These are phyloP conservation scores for Aureobasidium zeae DNA, from an alignment of 2,329 filamentous ascomycete species.

Conservation along the genomic window DNA sequence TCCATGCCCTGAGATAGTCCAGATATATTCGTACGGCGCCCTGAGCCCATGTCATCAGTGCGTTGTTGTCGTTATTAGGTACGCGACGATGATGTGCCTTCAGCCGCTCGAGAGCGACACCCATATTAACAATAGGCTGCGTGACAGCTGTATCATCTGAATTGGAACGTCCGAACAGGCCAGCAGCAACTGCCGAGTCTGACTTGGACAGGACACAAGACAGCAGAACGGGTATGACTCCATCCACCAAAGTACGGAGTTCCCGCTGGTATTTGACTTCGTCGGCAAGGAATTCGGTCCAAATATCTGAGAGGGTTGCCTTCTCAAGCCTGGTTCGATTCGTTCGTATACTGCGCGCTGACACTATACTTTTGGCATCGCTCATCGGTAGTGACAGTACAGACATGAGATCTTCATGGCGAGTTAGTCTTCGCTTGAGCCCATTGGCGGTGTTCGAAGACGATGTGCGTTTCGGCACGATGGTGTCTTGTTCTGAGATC, in stretches of 20 bases:
- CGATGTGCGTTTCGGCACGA: constrained; percentile 18
- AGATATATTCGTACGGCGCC: constrained; percentile 69
- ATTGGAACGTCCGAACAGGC: constrained; percentile 54
- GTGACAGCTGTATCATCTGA: constrained; percentile 57
- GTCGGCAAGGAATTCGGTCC: constrained; percentile 72
- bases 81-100: constrained; percentile 72
- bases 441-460: constrained; percentile 23
- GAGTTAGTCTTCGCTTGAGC: constrained; percentile 70
- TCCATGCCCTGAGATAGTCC: constrained; percentile 80
- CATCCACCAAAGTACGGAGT: constrained; percentile 84
- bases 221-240: constrained; percentile 85
- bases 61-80: constrained; percentile 61
- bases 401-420: constrained; percentile 88
- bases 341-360: constrained; percentile 68
- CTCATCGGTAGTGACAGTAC: constrained; percentile 66
- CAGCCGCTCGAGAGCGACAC: constrained; percentile 75
- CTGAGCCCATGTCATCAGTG: constrained; percentile 72
- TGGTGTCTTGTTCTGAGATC: constrained; percentile 19
- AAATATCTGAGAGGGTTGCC: constrained; percentile 63
- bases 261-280: constrained; percentile 85
- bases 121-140: constrained; percentile 89
- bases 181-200: constrained; percentile 47
- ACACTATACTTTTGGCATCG: constrained; percentile 60
- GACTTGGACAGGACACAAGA: constrained; percentile 69
- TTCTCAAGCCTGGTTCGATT: constrained; percentile 57